phyloP scores from a whole-genome alignment of 1,139 yeast genomes.

The Eremothecium sinecaudum region DNA sequence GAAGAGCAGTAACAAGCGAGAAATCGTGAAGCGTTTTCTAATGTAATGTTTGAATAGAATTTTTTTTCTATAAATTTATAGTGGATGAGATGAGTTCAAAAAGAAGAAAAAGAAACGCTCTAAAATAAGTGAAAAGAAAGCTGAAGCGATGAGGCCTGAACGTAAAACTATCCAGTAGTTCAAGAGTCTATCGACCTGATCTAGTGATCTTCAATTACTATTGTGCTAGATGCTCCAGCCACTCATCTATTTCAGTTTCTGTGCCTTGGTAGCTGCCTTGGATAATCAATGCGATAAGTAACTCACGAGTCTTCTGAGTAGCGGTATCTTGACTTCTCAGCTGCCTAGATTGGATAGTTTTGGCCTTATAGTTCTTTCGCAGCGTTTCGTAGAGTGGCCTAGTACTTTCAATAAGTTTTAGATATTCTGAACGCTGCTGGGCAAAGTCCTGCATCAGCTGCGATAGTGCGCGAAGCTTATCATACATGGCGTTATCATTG shows the following conservation, averaged over 20 bases:
- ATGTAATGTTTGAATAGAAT: conserved; percentile 1
- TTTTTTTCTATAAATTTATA: conserved; percentile 7
- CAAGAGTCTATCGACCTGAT: too few species aligned
- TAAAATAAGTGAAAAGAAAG: too few species aligned
- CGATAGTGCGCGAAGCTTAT: conserved; percentile 3
- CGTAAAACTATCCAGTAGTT: too few species aligned
- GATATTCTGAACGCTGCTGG: not conserved
- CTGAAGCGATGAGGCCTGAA: too few species aligned
- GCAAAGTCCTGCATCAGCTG: conserved; percentile 5
- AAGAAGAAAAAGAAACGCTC: too few species aligned
- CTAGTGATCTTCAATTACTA: too few species aligned
- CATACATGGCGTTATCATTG: conserved; percentile 4
- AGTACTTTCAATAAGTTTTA: conserved; percentile 1
- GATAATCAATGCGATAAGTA: conserved; percentile 6
- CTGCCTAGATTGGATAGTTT: not conserved
- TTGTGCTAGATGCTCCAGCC: conserved; percentile 5
- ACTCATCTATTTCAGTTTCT: conserved; percentile 4
- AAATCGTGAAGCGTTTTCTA: not conserved
- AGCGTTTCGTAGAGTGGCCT: not conserved
- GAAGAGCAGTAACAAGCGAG: conserved; percentile 5
- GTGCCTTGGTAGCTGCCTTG: conserved; percentile 12
- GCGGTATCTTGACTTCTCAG: not conserved
- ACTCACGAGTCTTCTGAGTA: conserved; percentile 2
- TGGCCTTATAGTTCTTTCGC: not conserved
- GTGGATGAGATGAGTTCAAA: conserved; percentile 6